These are phyloP conservation scores for Phoma sp. DNA, from an alignment of 2,329 filamentous ascomycete genomes.

Conservation along the genomic window DNA sequence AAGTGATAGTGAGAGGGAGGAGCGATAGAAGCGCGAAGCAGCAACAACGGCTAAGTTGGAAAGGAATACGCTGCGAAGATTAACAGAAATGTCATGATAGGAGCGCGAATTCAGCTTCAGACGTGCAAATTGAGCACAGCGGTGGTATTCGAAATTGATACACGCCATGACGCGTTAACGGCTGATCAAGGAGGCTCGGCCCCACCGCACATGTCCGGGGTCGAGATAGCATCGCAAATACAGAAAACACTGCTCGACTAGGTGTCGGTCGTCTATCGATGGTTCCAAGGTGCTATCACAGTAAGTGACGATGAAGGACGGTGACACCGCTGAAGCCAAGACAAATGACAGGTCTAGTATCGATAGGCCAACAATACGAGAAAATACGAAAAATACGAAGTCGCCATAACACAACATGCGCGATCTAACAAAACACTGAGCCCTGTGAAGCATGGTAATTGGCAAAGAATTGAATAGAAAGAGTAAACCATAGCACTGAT, in stretches of 20 bases:
- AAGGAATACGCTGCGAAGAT: background rate
- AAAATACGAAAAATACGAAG: background rate
- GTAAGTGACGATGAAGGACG: background rate
- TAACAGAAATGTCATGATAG: background rate
- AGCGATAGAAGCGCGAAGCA: background rate
- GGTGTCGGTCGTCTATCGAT: background rate
- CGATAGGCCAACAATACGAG: slow-evolving; percentile 1
- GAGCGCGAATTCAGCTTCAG: background rate
- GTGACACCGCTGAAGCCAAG: background rate
- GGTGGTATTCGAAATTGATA: slow-evolving; percentile 13
- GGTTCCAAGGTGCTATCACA: background rate
- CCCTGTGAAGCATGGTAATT: background rate
- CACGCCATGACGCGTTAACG: slow-evolving; percentile 20
- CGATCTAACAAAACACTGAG: no score
- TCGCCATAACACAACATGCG: background rate
- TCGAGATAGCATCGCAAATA: background rate
- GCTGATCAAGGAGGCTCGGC: slow-evolving; percentile 11
- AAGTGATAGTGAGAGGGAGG: background rate
- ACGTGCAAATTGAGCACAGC: slow-evolving; percentile 4
- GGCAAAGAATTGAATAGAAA: no score
- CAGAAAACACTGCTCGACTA: background rate
- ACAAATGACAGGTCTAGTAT: background rate
- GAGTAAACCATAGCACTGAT: no score
- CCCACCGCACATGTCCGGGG: slow-evolving; percentile 10
- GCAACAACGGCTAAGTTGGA: background rate